phyloP scores from a whole-genome alignment of 164 flowering plant species.

The Akebia trifoliata region DNA sequence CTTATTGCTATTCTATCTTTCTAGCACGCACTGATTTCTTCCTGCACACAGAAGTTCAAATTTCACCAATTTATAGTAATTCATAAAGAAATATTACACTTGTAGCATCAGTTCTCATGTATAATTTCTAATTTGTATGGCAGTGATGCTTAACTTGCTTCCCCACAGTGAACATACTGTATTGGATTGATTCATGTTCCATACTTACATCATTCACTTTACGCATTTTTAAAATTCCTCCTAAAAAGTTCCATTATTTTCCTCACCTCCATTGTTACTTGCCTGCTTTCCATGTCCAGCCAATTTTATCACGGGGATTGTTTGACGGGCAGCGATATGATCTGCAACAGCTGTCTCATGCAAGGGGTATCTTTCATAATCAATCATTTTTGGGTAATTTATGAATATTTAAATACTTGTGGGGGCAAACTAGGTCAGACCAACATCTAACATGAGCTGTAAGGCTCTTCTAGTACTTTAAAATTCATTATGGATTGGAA shows the following conservation, averaged over 20 bases:
- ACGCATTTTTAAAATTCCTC: not conserved
- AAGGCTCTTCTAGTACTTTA: not conserved
- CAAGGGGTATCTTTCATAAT: slow-evolving; percentile 38
- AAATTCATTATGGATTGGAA: not conserved
- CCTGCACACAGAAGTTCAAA: not conserved
- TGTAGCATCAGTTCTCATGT: not conserved
- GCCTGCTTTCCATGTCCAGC: slow-evolving; percentile 31
- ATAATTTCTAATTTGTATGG: not conserved
- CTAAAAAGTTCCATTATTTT: not conserved
- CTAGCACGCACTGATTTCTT: not conserved
- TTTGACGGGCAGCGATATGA: slow-evolving; percentile 22
- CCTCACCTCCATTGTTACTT: not conserved
- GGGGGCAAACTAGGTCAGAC: not conserved
- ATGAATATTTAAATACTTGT: not conserved
- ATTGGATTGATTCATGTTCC: not conserved
- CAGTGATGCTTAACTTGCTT: not conserved
- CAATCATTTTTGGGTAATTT: slow-evolving; percentile 4
- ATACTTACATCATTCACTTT: not conserved
- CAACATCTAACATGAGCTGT: not conserved
- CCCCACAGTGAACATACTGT: not conserved
- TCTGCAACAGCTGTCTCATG: slow-evolving; percentile 24
- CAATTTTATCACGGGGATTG: slow-evolving; percentile 23
- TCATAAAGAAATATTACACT: not conserved
- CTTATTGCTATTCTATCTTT: not conserved
- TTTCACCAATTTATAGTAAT: not conserved